Percentiles rank a stretch among this genome's conserved stretches.
These are phyloP conservation scores for Phyllosticta citribraziliensis DNA, from an alignment of 2,329 filamentous ascomycete genomes.

Conservation along the genomic window DNA sequence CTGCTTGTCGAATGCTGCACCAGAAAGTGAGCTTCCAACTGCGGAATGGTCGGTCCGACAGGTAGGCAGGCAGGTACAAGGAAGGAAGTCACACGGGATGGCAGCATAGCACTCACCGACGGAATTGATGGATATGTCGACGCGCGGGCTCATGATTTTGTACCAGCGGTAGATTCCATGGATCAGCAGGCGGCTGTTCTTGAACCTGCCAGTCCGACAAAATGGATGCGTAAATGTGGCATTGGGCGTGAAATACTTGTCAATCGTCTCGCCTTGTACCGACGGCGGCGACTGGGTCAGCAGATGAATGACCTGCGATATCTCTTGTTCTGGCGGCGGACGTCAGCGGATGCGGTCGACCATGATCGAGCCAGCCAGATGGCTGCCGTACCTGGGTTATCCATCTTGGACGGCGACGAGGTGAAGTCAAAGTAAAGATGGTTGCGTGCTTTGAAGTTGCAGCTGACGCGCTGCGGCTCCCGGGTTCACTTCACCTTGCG, in stretches of 20 bases:
- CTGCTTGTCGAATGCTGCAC: slow-evolving; percentile 56
- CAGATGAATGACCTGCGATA: slow-evolving; percentile 54
- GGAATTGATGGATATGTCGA: slow-evolving; percentile 56
- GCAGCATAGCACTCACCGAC: slow-evolving; percentile 35
- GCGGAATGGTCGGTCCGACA: neutral
- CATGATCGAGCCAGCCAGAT: neutral
- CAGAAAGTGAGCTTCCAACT: neutral
- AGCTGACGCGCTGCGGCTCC: neutral
- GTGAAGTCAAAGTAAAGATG: neutral
- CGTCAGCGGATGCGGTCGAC: slow-evolving; percentile 4
- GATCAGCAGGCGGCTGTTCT: slow-evolving; percentile 57
- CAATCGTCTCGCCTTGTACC: slow-evolving; percentile 55
- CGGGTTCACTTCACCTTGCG: neutral
- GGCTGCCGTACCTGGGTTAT: slow-evolving; percentile 20
- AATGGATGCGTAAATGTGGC: slow-evolving; percentile 72
- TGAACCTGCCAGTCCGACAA: slow-evolving; percentile 53
- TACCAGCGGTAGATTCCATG: slow-evolving; percentile 62
- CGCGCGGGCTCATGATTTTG: slow-evolving; percentile 67
- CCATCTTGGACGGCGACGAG: slow-evolving; percentile 13
- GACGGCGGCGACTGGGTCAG: slow-evolving; percentile 59
- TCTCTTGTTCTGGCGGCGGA: slow-evolving; percentile 43
- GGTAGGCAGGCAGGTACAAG: neutral
- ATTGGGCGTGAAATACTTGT: slow-evolving; percentile 62
- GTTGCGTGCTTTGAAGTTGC: neutral
- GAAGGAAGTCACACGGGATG: neutral